Evolutionary conservation across 2,329 filamentous ascomycete genomes (phyloP), one percentile per base, ranked within the genome.

Genomic region (Phoma sp.): DNA sequence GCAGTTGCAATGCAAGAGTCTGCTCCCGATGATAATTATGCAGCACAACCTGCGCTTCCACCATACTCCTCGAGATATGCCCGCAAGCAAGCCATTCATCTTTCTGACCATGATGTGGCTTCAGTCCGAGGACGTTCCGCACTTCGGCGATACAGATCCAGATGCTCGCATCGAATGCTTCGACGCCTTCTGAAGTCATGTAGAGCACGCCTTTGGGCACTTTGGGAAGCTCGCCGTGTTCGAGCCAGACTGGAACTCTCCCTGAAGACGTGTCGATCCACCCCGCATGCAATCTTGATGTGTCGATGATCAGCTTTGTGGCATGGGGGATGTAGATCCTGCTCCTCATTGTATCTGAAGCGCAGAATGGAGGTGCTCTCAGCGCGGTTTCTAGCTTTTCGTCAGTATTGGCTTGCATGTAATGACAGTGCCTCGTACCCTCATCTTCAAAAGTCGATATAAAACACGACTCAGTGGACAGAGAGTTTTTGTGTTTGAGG

Each of bases 71-170:
- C 0, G 54, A 43, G 1, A 56, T 41, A 19, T 40, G 37, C 10
- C 49, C 54, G 10, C 55, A 58, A 38, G 57, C 57, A 25, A 62
- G 50, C 57, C 57, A 60, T 9, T 58, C 55, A 4, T 52, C 60
- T 19, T 37, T 41, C 12, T 49, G 24, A 1, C 51, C 51, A 9
- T 54, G 22, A 2, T 33, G 22, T 6, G 35, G 21, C 2, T 56
- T 31, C 21, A 62, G 22, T 10, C 24, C 32, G 12, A 58, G 35
- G 15, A 57, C 38, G 1, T 24, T 24, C 13, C 43, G 46, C 5
- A 53, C 49, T 38, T 62, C 60, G 2, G 41, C 48, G 6, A 62
- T 15, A 27, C 54, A 56, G 3, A 58, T 52, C 57, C 54, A 60
- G 9, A 60, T 22, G 4, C 38, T 41, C 5, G 38, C 41, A n/a